Base-by-base conservation (phyloP, 805 yeast genomes). In the Brettanomyces naardenensis region DNA sequence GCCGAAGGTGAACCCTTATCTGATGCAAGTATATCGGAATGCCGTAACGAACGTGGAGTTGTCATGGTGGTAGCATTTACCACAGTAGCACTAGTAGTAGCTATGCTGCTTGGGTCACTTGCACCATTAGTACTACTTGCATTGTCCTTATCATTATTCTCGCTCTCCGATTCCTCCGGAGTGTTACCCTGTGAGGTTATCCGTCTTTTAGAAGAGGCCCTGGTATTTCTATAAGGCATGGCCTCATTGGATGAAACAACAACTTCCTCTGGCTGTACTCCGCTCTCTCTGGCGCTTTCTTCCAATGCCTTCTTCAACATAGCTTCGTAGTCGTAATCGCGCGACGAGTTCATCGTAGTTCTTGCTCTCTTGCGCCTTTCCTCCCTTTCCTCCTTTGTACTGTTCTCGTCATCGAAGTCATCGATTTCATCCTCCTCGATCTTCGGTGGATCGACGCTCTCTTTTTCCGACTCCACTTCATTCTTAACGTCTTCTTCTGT, bases 281-380 rank as follows among this genome's bases (percentile, higher is more conserved):
- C 73, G 36, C 66, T 62, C 39, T 72, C 79, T 42, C 66, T 64
- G 13, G 76, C 79, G 48, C 78, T 71, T 51, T 75, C 80, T 40
- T 75, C 68, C 27, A 75, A 57, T 0, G 78, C 80, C 41, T 67
- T 64, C 31, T 59, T 61, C 30, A 62, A 44, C 58, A 48, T 46
- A 30, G 47, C 42, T 43, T 61, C 66, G 40, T 62, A 62, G 33
- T 58, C 62, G 10, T 58, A 57, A 35, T 59, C 65, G 18, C 64
- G 35, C 19, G 45, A 39, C 3, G 48, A 42, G 28, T 39, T 22
- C 45, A 40, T 15, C 38, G 41, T 36, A 33, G 33, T 15, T 34
- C 40, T 19, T 23, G 34, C 15, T 35, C 31, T 19, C 33, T 36
- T 23, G 33, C 37, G 23, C 33, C 37, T 40, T 7, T 36, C 44